Base-by-base conservation (phyloP, 2,329 filamentous ascomycete genomes). In the Diplodia corticola region DNA sequence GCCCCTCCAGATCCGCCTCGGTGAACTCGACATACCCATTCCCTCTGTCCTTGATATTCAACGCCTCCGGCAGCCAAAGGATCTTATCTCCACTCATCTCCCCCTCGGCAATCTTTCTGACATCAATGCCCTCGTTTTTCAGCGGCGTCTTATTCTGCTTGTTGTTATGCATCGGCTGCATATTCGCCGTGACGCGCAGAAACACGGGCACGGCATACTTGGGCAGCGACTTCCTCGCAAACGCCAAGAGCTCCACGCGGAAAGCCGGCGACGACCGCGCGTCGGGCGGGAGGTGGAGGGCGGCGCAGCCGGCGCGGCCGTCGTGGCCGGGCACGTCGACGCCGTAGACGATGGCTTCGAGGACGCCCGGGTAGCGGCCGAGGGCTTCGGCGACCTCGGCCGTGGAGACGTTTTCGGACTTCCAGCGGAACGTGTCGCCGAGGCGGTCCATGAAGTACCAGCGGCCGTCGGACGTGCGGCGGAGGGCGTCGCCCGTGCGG, bases 111-210 rank as follows among this genome's bases (percentile, higher is more conserved):
- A 79, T 22, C 83, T 75, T 67, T 81, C 80, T 74, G 3, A 86
- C 83, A 73, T 91, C 85, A 17, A 91, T 84, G 0, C 89, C 89
- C 69, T 91, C 88, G 50, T 86, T 84, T 71, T 89, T 83, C 50
- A 92, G 79, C 0, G 88, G 88, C 1, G 88, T 84, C 75, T 93
- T 93, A 73, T 92, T 91, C 78, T 92, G 90, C 79, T 94, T 93
- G 75, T 92, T 90, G 71, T 92, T 93, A 73, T 91, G 88, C 71
- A 87, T 89, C 5, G 89, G 85, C 35, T 83, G 85, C 65, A 84
- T 82, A 40, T 80, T 80, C 44, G 83, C 79, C 22, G 90, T 83
- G 22, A 91, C 76, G 0, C 90, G 82, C 51, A 93, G 71, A 78
- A 93, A 93, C 1, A 92, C 78, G 0, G 91, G 91, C 1, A 93